Conservation (phyloP, 495 filamentous ascomycete species). For the Tuber aestivum region DNA sequence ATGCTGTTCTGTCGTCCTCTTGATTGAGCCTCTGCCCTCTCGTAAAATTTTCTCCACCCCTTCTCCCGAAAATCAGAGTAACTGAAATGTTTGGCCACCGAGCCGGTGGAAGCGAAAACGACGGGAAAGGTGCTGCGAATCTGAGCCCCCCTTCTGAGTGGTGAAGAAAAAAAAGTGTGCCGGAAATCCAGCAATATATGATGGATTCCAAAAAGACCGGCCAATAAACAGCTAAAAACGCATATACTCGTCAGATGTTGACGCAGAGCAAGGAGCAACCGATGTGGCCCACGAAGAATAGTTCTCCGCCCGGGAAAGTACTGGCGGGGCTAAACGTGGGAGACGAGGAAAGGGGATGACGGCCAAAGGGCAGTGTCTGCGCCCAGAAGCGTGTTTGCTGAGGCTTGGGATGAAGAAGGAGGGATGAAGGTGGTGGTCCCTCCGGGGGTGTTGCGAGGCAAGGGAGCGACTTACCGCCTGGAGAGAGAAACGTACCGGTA, state of each 20-base stretch:
- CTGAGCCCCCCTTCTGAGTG: neutral
- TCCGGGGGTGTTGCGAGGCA: slow-evolving; percentile 18
- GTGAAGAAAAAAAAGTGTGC: neutral
- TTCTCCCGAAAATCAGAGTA: slow-evolving; percentile 25
- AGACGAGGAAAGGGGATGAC: slow-evolving; percentile 20
- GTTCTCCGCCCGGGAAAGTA: slow-evolving; percentile 21
- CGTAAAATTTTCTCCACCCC: slow-evolving; percentile 13
- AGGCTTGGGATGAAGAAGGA: slow-evolving; percentile 18
- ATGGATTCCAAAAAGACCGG: slow-evolving; percentile 33
- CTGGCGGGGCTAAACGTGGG: slow-evolving; percentile 15
- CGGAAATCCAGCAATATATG: slow-evolving; percentile 28
- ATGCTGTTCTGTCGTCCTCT: slow-evolving; percentile 14
- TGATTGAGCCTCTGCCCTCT: slow-evolving; percentile 5
- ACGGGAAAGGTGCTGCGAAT: slow-evolving; percentile 20
- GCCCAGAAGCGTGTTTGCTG: slow-evolving; percentile 1
- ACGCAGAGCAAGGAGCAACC: slow-evolving; percentile 21
- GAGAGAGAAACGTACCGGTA: neutral
- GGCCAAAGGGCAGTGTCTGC: slow-evolving; percentile 11
- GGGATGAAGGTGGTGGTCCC: slow-evolving; percentile 14
- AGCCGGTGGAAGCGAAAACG: slow-evolving; percentile 11
- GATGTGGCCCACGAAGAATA: slow-evolving; percentile 13
- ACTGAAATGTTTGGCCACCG: slow-evolving; percentile 19
- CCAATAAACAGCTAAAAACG: slow-evolving; percentile 34
- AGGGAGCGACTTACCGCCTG: neutral
- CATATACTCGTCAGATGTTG: slow-evolving; percentile 37